Percentiles rank a stretch among this genome's conserved stretches.
phyloP scores from a whole-genome alignment of 495 filamentous ascomycete genomes.

The Neurospora sp. region DNA sequence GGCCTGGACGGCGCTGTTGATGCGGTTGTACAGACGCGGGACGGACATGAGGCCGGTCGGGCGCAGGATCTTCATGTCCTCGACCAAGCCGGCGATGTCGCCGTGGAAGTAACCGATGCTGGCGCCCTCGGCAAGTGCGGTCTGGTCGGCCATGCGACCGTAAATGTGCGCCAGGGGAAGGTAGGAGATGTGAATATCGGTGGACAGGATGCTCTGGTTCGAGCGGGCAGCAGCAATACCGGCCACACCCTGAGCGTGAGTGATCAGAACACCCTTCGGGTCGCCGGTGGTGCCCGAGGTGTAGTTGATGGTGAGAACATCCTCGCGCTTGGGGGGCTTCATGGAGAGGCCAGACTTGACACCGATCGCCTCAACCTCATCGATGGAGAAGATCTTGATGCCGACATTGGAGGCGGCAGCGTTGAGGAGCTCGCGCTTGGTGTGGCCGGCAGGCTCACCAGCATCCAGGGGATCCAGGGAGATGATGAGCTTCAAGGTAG shows the following conservation, averaged over 20 bases:
- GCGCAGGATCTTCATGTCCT: constrained; percentile 79
- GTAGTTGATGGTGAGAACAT: constrained; percentile 93
- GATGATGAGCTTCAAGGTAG: constrained; percentile 79
- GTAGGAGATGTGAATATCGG: constrained; percentile 70
- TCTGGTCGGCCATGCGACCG: constrained; percentile 73
- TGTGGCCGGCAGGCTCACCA: constrained; percentile 66
- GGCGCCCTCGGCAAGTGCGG: constrained; percentile 57
- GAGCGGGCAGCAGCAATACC: constrained; percentile 51
- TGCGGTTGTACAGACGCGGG: constrained; percentile 86
- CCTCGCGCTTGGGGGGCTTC: constrained; percentile 60
- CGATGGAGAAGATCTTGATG: constrained; percentile 66
- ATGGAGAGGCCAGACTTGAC: constrained; percentile 52
- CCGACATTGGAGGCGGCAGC: constrained; percentile 61
- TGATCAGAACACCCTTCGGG: constrained; percentile 87
- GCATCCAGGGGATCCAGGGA: constrained; percentile 77
- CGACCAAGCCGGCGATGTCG: constrained; percentile 75
- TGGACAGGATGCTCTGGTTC: constrained; percentile 36
- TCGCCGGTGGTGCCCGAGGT: constrained; percentile 92
- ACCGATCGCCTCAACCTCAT: constrained; percentile 68
- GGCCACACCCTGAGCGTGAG: constrained; percentile 71
- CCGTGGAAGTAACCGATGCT: constrained; percentile 93
- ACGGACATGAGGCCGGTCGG: constrained; percentile 83
- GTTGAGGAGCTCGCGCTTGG: constrained; percentile 69
- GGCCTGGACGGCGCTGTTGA: constrained; percentile 68
- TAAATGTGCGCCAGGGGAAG: constrained; percentile 94